Conservation (phyloP, 495 filamentous ascomycete species). For the Lasiosphaeria ovina region DNA sequence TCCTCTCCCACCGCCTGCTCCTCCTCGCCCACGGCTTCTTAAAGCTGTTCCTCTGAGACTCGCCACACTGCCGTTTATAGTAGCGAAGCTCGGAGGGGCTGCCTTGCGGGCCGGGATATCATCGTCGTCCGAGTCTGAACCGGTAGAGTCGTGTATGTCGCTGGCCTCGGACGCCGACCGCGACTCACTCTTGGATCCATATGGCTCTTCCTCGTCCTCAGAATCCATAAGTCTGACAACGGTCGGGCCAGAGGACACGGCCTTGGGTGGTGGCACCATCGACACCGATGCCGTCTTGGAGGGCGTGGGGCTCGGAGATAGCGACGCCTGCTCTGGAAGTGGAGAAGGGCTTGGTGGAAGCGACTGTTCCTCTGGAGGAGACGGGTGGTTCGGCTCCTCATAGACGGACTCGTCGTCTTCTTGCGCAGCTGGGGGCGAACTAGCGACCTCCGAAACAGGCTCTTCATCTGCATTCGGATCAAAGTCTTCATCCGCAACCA, state of each 20-base stretch:
- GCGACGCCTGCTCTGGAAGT: no score
- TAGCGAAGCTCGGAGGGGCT: background rate
- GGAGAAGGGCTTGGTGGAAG: constrained; percentile 11
- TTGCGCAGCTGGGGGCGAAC: background rate
- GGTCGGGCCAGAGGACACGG: constrained; percentile 23
- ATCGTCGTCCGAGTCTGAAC: constrained; percentile 27
- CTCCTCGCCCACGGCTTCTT: constrained; percentile 17
- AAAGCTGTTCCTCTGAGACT: constrained; percentile 5
- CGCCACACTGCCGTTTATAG: background rate
- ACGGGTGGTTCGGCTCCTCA: background rate
- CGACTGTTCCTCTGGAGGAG: background rate
- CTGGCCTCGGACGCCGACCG: constrained; percentile 8
- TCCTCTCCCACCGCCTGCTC: constrained; percentile 11
- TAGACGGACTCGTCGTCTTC: background rate
- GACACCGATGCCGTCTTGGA: no score
- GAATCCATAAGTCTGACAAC: constrained; percentile 29
- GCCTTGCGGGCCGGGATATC: constrained; percentile 27
- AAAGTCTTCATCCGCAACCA: constrained; percentile 32
- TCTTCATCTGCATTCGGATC: constrained; percentile 29
- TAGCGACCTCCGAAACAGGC: constrained; percentile 10
- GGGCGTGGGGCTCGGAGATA: no score
- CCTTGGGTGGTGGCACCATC: background rate
- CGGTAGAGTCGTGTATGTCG: background rate
- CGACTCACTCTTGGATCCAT: constrained; percentile 8
- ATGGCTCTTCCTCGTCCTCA: constrained; percentile 19